These are phyloP conservation scores for Didymella segeticola DNA, from an alignment of 2,329 filamentous ascomycete genomes.

Conservation along the genomic window DNA sequence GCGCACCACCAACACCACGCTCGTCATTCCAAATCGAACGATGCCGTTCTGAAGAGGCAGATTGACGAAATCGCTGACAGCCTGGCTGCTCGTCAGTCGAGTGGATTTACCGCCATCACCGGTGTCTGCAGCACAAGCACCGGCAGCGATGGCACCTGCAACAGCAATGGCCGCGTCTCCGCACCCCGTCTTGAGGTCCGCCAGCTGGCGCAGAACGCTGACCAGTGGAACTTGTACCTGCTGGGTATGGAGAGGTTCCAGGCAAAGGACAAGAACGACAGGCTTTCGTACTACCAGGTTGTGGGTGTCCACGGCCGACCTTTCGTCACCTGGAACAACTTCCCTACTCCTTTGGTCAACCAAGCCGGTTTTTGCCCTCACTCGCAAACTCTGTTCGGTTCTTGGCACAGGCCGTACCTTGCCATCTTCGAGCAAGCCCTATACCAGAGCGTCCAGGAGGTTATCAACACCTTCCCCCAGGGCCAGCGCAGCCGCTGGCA, in stretches of 20 bases:
- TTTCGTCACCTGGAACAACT: conserved; percentile 62
- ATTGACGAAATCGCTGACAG: conserved; percentile 32
- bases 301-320: conserved; percentile 84
- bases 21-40: conserved; percentile 21
- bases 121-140: conserved; percentile 38
- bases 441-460: conserved; percentile 50
- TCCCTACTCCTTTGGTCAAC: conserved; percentile 52
- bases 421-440: conserved; percentile 63
- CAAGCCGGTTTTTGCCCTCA: conserved; percentile 78
- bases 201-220: conserved; percentile 65
- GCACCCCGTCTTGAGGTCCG: conserved; percentile 69
- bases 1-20: conserved; percentile 29
- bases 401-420: conserved; percentile 86
- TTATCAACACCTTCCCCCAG: conserved; percentile 51
- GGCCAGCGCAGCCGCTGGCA: conserved; percentile 49
- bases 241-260: conserved; percentile 77
- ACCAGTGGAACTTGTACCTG: conserved; percentile 79
- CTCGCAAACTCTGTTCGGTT: conserved; percentile 74
- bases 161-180: conserved; percentile 32
- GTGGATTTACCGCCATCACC: conserved; percentile 32
- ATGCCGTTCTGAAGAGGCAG: conserved; percentile 31
- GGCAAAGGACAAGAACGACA: conserved; percentile 66
- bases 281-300: conserved; percentile 79
- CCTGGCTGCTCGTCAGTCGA: conserved; percentile 34
- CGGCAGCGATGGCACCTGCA: conserved; percentile 34